Evolutionary conservation across 495 filamentous ascomycete species (phyloP).

Genomic region (Penicillium nucicola): DNA sequence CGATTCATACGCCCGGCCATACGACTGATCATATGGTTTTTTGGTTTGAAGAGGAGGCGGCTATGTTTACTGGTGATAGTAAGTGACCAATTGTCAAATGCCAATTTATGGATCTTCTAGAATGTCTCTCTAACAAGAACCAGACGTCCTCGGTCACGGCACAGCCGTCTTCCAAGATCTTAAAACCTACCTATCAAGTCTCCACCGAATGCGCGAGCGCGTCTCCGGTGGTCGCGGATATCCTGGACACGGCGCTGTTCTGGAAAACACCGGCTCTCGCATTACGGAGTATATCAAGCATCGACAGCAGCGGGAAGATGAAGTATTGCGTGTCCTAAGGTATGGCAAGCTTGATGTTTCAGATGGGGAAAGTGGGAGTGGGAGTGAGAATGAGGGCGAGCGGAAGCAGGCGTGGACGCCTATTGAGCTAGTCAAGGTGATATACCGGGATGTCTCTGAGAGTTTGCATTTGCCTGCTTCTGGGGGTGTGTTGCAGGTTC

Average conservation of each 20-base stretch:
- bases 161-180: conserved; percentile 91
- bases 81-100: conserved; percentile 9
- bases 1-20: conserved; percentile 80
- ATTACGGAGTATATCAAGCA: conserved; percentile 82
- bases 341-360: conserved; percentile 31
- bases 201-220: conserved; percentile 65
- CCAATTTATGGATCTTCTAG: background rate
- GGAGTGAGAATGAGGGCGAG: background rate
- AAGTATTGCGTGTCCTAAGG: conserved; percentile 69
- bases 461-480: conserved; percentile 71
- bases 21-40: conserved; percentile 82
- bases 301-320: conserved; percentile 72
- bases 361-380: conserved; percentile 21
- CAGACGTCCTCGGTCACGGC: conserved; percentile 84
- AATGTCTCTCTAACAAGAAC: background rate
- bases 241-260: conserved; percentile 79
- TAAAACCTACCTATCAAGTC: conserved; percentile 63
- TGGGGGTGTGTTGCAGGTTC: conserved; percentile 62
- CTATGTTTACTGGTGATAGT: conserved; percentile 91
- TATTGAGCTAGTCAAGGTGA: conserved; percentile 78
- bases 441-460: conserved; percentile 78
- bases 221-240: conserved; percentile 68
- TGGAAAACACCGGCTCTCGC: conserved; percentile 61
- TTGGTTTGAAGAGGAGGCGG: conserved; percentile 67
- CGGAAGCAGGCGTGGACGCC: conserved; percentile 52